Base-by-base conservation (phyloP, 108 stramenopile genomes). In the Craspedostauros australis region DNA sequence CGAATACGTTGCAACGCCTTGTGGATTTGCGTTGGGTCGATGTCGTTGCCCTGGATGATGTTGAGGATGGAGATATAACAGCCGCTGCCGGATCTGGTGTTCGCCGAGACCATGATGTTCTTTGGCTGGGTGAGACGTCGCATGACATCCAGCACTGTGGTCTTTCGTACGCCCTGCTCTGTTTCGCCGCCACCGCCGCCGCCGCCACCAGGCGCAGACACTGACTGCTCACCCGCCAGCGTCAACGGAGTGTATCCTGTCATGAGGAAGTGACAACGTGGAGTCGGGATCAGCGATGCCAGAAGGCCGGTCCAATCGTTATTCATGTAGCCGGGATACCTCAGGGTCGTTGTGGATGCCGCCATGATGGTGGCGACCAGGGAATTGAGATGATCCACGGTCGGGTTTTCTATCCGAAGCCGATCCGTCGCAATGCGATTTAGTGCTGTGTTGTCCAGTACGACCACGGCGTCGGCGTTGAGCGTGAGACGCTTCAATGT, bases 311-410 rank as follows among this genome's bases (percentile, higher is more conserved):
- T 94, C 39, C 96, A 76, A 73, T 99, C 98, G 62, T 99, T 99
- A 86, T 99, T 99, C 96, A 96, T 99, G 68, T 97, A 99, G 20
- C 96, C 95, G 4, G 98, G 98, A 78, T 99, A 99, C 1, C 98
- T 80, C 44, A 99, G 60, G 0, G 98, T 99, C 1, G 98, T 99
- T 0, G 98, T 99, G 15, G 83, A 82, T 1, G 98, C 98, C 3
- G 98, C 98, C 98, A 99, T 99, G 48, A 99, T 97, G 30, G 95
- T 96, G 23, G 95, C 95, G 29, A 99, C 98, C 43, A 99, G 64
- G 46, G 82, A 84, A 69, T 99, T 99, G 33, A 99, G 64, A 59
- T 99, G 98, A 53, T 91, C 89, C 36, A 99, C 96, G 15, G 95
- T 85, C 11, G 98, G 98, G 60, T 95, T 96, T 5, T 68, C 58